Conservation (phyloP, 345 rosid species). For the Syzygium grande region DNA sequence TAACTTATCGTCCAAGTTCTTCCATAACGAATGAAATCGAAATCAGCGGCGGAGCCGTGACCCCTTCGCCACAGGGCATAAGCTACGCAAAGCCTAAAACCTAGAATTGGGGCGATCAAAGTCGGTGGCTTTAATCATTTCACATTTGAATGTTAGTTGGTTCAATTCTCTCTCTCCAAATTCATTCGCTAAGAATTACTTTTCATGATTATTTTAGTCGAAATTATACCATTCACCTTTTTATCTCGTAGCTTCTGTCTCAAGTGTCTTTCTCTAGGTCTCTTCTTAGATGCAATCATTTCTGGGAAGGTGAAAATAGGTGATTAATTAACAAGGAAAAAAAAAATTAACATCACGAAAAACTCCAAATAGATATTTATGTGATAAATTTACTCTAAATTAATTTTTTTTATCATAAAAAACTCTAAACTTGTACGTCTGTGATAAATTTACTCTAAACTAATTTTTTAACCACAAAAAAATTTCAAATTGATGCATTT, state of each 20-base stretch:
- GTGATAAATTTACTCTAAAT: no score
- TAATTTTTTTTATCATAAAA: no score
- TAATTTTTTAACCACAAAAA: no score
- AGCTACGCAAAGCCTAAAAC: not conserved
- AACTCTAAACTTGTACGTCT: no score
- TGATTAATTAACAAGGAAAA: not conserved
- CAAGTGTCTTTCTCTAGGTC: not conserved
- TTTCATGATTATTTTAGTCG: not conserved
- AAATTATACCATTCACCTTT: not conserved
- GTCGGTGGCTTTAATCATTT: not conserved
- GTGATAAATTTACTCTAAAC: no score
- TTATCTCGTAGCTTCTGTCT: not conserved
- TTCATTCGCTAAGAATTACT: not conserved
- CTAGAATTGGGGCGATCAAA: not conserved
- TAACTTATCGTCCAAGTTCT: not conserved
- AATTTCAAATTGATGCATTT: no score
- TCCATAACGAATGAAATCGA: not conserved
- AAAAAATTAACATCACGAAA: no score
- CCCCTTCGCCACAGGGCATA: not conserved
- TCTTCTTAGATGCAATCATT: not conserved
- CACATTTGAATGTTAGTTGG: not conserved
- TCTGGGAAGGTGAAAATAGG: not conserved
- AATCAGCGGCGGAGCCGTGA: not conserved
- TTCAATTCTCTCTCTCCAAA: not conserved
- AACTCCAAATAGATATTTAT: fast-evolving